A percentile compares a stretch with the other conserved stretches of the same genome.
Conservation (phyloP, 1,139 yeast species). For the Geotrichum aggregatum region DNA sequence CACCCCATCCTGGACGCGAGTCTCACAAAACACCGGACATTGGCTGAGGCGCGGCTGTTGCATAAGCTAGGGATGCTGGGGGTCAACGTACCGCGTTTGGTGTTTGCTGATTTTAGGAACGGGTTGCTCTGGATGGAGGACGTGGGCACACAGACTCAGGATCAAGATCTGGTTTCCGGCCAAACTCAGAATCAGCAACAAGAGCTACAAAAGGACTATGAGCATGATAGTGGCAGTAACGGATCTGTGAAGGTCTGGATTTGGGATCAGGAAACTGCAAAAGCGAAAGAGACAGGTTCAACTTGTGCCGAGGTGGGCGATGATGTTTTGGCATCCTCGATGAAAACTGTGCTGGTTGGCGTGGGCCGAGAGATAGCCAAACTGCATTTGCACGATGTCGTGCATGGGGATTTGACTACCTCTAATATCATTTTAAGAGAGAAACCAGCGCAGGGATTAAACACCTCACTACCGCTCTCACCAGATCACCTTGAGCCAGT, state of each 20-base stretch:
- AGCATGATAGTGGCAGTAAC: slow-evolving; percentile 18
- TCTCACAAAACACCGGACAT: slow-evolving; percentile 74
- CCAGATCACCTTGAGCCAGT: slow-evolving; percentile 42
- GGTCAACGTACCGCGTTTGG: slow-evolving; percentile 62
- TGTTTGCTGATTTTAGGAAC: slow-evolving; percentile 66
- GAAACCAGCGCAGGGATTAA: too few relatives aligned
- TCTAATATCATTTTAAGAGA: slow-evolving; percentile 65
- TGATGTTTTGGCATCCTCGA: too few relatives aligned
- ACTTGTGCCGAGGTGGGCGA: too few relatives aligned
- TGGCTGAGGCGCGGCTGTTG: slow-evolving; percentile 78
- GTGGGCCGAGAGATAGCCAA: slow-evolving; percentile 71
- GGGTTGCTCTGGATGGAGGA: slow-evolving; percentile 91
- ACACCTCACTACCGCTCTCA: background rate
- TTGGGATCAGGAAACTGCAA: slow-evolving; percentile 35
- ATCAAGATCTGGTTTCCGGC: background rate
- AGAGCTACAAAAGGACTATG: background rate
- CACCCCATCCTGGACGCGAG: slow-evolving; percentile 76
- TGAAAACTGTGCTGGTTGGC: slow-evolving; percentile 29
- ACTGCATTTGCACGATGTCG: slow-evolving; percentile 71
- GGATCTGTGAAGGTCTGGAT: slow-evolving; percentile 40
- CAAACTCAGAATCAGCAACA: background rate
- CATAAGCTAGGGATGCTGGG: slow-evolving; percentile 54
- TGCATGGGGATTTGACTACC: slow-evolving; percentile 93
- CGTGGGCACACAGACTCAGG: slow-evolving; percentile 45
- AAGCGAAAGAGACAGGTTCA: slow-evolving; percentile 18